Percentiles rank a stretch among this genome's conserved stretches.
phyloP scores from a whole-genome alignment of 331 rosid species.

The Acacia concinna region DNA sequence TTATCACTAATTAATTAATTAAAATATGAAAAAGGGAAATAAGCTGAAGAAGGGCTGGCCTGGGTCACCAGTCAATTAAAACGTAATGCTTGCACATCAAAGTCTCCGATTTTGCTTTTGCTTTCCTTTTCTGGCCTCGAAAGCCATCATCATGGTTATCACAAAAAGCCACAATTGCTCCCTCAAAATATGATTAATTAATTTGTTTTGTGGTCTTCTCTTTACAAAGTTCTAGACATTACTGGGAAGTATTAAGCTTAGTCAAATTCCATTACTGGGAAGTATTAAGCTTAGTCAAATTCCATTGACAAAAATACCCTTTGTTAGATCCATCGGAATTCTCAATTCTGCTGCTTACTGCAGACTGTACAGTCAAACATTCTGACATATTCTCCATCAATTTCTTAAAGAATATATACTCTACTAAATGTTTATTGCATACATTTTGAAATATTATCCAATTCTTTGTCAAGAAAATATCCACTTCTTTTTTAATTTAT shows the following conservation, averaged over 20 bases:
- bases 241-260: too few species aligned
- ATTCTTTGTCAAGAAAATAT: not conserved
- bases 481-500: too few species aligned
- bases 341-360: not conserved
- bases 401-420: not conserved
- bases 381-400: not conserved
- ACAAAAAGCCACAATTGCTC: slow-evolving; percentile 19
- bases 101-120: slow-evolving; percentile 37
- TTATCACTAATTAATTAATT: not conserved
- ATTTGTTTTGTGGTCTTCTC: not conserved
- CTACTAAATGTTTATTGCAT: not conserved
- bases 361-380: slow-evolving; percentile 13
- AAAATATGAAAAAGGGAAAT: not conserved
- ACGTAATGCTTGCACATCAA: slow-evolving; percentile 61
- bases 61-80: slow-evolving; percentile 8
- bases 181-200: not conserved
- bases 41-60: not conserved
- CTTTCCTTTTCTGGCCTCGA: slow-evolving; percentile 33
- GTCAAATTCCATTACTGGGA: not conserved
- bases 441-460: not conserved
- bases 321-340: slow-evolving; percentile 28
- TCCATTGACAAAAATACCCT: slow-evolving; percentile 30
- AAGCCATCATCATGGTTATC: slow-evolving; percentile 39
- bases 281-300: slow-evolving; percentile 29
- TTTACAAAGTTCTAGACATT: not conserved